Conservation (phyloP, 2,329 filamentous ascomycete genomes). For the Fusarium longipes region DNA sequence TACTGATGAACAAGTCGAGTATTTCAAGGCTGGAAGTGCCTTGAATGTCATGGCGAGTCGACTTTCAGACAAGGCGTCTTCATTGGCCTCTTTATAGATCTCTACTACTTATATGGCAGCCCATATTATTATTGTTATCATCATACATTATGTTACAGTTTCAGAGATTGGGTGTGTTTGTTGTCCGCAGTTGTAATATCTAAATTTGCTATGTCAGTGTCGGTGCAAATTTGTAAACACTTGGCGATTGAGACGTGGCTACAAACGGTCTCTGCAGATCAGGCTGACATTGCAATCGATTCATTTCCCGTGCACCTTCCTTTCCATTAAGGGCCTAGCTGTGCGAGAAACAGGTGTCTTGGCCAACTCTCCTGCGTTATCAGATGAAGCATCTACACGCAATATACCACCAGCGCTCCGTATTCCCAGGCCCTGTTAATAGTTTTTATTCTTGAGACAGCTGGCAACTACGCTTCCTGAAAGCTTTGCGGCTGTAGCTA, state of each 20-base stretch:
- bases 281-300: too few relatives aligned
- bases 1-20: slow-evolving; percentile 24
- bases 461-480: background rate
- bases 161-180: too few relatives aligned
- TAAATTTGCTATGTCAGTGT: too few relatives aligned
- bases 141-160: too few relatives aligned
- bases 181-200: too few relatives aligned
- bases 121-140: rapidly evolving
- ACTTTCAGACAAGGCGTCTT: background rate
- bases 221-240: too few relatives aligned
- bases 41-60: slow-evolving; percentile 32
- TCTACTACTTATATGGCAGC: background rate
- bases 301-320: background rate
- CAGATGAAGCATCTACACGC: background rate
- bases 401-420: background rate
- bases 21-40: slow-evolving; percentile 30
- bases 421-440: background rate
- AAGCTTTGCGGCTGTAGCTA: background rate
- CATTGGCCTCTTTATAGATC: background rate
- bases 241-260: too few relatives aligned
- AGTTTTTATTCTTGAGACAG: background rate
- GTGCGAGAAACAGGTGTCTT: background rate
- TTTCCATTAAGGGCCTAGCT: background rate
- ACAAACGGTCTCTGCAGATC: too few relatives aligned
- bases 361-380: background rate